Evolutionary conservation across 192 early-diverging fungal species (phyloP), one percentile per base, ranked within the genome.

Genomic region (Mycoemilia scoparia): DNA sequence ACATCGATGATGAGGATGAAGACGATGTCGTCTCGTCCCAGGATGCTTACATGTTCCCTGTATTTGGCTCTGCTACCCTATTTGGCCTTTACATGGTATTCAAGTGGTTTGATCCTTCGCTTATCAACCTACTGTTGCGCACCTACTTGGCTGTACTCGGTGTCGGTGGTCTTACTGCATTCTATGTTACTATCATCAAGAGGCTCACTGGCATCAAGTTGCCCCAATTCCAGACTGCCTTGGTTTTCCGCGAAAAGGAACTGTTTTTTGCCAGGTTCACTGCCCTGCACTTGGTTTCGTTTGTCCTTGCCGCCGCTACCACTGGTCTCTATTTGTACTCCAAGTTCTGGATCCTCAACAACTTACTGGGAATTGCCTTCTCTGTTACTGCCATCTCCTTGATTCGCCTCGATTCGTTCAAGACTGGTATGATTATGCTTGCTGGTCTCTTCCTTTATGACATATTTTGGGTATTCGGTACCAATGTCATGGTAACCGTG

Each of bases 381-480:
- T 76, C 90, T 13, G 57, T 81, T 15, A 79, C 82, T 30, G 79
- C 84, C 12, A 76, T 95, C 38, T 68, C 76, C 36, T 63, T 97
- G 18, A 62, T 97, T 26, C 76, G 83, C 2, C 61, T 97, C 17
- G 88, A 93, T 53, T 91, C 88, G 5, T 93, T 96, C 71, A 81
- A 78, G 53, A 95, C 87, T 1, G 92, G 89, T n/a, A 87, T 89
- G 65, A 82, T 87, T 19, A 68, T 97, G 32, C 71, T 97, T 18
- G 55, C 70, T 14, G 89, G 82, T 11, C 58, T 97, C 26, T 97
- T 97, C 61, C 52, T 89, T 16, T 97, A 97, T 49, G 92, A 97
- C 57, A 74, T 97, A 33, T 97, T 95, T 43, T 97, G 92, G 92
- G 92, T 97, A 40, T 97, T 97, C 69, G 87, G 87, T 22, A 95